Evolutionary conservation across 441 rosid species (phyloP).

Genomic region (Croton setiger): DNA sequence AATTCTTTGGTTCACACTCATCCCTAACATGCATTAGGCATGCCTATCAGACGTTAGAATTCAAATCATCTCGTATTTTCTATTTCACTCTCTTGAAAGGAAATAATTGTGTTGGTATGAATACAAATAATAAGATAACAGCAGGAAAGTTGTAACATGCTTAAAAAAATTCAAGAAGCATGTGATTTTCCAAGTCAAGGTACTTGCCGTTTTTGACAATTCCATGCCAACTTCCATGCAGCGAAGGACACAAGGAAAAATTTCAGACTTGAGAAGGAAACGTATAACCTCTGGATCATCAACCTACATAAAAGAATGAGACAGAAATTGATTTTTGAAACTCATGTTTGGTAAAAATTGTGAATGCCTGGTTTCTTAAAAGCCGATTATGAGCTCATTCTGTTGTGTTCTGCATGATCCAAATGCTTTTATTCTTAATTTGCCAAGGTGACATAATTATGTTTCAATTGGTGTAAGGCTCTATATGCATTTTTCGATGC

Average conservation of each 20-base stretch:
- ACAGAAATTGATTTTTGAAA: neutral
- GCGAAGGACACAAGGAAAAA: constrained; percentile 37
- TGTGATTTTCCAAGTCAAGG: neutral
- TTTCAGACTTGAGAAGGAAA: constrained; percentile 38
- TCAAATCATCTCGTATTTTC: neutral
- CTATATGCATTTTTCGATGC: neutral
- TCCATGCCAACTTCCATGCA: constrained; percentile 46
- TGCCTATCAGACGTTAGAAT: neutral
- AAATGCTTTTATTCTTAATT: neutral
- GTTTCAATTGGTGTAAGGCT: neutral
- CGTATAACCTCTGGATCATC: constrained; percentile 29
- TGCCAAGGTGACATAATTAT: neutral
- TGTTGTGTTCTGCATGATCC: neutral
- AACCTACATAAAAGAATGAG: constrained; percentile 28
- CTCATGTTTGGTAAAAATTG: neutral
- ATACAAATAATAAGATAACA: neutral
- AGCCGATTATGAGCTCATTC: neutral
- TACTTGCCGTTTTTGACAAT: constrained; percentile 45
- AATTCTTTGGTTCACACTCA: too few relatives aligned
- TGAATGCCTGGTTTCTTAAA: neutral
- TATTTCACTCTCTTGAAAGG: neutral
- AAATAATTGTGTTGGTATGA: neutral
- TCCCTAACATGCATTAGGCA: neutral
- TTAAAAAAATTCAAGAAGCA: neutral
- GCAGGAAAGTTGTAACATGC: neutral